Evolutionary conservation across 805 yeast genomes (phyloP).

Genomic region (Saccharomyces mikatae): DNA sequence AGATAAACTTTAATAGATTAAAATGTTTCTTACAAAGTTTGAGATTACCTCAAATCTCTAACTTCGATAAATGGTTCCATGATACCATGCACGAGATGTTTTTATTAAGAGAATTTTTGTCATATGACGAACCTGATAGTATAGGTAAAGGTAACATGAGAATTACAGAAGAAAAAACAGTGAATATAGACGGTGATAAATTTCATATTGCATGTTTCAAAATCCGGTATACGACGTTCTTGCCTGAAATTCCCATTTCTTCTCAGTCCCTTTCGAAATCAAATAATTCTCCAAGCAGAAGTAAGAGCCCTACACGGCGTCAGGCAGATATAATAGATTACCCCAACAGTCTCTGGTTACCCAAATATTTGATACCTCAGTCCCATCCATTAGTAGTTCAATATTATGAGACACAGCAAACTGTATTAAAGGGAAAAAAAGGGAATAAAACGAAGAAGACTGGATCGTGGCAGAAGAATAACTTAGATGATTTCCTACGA

Average conservation of each 20-base stretch:
- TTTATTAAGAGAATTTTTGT: constrained; percentile 14
- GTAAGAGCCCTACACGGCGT: constrained; percentile 14
- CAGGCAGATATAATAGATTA: constrained; percentile 12
- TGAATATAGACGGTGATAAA: constrained; percentile 6
- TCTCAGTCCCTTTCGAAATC: background rate
- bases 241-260: constrained; percentile 1
- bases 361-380: constrained; percentile 15
- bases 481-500: constrained; percentile 17
- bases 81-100: constrained; percentile 22
- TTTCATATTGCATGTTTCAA: constrained; percentile 14
- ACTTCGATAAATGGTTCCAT: constrained; percentile 27
- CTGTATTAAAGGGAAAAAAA: background rate
- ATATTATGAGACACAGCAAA: constrained; percentile 3
- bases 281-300: background rate
- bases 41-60: constrained; percentile 13
- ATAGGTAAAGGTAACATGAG: constrained; percentile 4
- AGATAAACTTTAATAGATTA: constrained; percentile 8
- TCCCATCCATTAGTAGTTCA: constrained; percentile 10
- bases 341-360: constrained; percentile 17
- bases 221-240: constrained; percentile 17
- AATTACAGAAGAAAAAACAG: constrained; percentile 17
- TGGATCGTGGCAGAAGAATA: constrained; percentile 17
- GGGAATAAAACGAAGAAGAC: constrained; percentile 4
- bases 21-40: constrained; percentile 3
- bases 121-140: constrained; percentile 2